phyloP scores from a whole-genome alignment of 2,329 filamentous ascomycete species.

The Cordyceps sp. region DNA sequence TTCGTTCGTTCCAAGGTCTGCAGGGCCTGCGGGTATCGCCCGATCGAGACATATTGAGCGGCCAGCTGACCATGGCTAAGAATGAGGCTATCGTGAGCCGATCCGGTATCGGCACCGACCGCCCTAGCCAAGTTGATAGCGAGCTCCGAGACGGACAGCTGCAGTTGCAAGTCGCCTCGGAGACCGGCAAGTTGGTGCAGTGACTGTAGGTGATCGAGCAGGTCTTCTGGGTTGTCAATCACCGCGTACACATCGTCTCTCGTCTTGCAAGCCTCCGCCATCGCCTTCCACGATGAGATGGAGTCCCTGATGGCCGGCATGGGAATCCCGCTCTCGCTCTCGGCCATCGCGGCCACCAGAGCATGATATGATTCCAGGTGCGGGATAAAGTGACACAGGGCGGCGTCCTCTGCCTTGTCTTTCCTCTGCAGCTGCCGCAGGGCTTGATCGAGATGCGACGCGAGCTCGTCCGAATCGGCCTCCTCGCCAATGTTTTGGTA shows the following conservation, averaged over 20 bases:
- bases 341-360: conserved; percentile 26
- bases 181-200: conserved; percentile 34
- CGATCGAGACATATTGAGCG: conserved; percentile 35
- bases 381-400: conserved; percentile 25
- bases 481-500: conserved; percentile 29
- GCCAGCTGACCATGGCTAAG: conserved; percentile 30
- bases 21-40: conserved; percentile 31
- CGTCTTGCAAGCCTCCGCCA: conserved; percentile 21
- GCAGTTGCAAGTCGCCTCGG: conserved; percentile 28
- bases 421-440: conserved; percentile 18
- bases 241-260: conserved; percentile 22
- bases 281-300: conserved; percentile 26
- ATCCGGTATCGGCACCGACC: conserved; percentile 10
- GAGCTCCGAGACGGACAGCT: conserved; percentile 29
- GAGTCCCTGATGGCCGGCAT: conserved; percentile 17
- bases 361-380: conserved; percentile 29
- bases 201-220: conserved; percentile 32
- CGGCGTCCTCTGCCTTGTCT: conserved; percentile 25
- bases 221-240: conserved; percentile 31
- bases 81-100: conserved; percentile 22
- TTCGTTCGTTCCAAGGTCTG: conserved; percentile 41
- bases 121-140: conserved; percentile 23
- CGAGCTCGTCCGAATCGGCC: conserved; percentile 20
- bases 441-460: conserved; percentile 20
- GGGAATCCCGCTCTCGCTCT: conserved; percentile 15